Percentiles rank a stretch among this genome's conserved stretches.
Conservation (phyloP, 2,329 filamentous ascomycete genomes). For the Domatiomyces globalis region DNA sequence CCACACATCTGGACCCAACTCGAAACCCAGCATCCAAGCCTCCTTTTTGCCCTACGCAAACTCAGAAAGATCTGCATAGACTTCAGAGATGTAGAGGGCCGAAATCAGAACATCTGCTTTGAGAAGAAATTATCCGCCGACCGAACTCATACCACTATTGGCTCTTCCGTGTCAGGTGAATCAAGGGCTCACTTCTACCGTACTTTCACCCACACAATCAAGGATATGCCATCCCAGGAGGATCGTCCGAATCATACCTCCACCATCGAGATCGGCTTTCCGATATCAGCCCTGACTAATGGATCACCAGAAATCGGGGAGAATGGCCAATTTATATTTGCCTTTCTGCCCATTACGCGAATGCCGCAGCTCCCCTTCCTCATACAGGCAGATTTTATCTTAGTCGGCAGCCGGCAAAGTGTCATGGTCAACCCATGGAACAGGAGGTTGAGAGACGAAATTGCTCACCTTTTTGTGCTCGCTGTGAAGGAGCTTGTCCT, state of each 20-base stretch:
- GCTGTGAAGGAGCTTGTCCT: conserved; percentile 1
- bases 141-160: too few relatives aligned
- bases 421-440: conserved; percentile 7
- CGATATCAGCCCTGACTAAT: conserved; percentile 1
- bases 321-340: conserved; percentile 7
- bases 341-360: conserved; percentile 7
- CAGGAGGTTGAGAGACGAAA: conserved; percentile 1
- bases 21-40: neutral
- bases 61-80: conserved; percentile 5
- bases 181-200: neutral
- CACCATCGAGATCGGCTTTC: conserved; percentile 6
- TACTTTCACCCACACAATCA: neutral
- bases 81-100: conserved; percentile 1
- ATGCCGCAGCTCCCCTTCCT: conserved; percentile 6
- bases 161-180: too few relatives aligned
- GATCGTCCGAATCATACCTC: conserved; percentile 1
- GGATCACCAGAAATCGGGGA: neutral
- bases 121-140: too few relatives aligned
- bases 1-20: neutral
- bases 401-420: conserved; percentile 6
- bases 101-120: neutral
- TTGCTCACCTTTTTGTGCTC: conserved; percentile 5
- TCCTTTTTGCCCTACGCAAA: conserved; percentile 7
- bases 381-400: conserved; percentile 9
- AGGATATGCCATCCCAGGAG: conserved; percentile 3